Base-by-base conservation (phyloP, 1,284 basidiomycete species). In the Ustilago xerochloae region DNA sequence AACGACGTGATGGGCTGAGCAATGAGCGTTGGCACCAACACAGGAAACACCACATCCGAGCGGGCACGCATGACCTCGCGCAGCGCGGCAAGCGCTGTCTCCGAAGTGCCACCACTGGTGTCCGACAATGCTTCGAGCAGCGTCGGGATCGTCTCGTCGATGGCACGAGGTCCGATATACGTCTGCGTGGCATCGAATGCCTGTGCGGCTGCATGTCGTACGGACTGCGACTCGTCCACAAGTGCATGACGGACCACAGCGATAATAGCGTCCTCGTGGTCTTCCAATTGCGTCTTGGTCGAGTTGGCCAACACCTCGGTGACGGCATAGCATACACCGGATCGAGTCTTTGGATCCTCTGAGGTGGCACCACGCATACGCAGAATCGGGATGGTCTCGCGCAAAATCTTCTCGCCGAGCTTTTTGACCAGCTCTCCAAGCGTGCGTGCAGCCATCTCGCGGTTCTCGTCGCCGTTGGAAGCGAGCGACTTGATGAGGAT, bases 131-230 rank as follows among this genome's bases (percentile, higher is more conserved):
- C 95, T 79, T 95, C 93, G 63, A 99, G 86, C 3, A 99, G 85
- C 0, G 95, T 98, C 0, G 96, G 97, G 71, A 99, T 96, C 0
- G 94, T 99, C 85, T 96, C 91, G 83, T 99, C 94, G 77, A 98
- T 96, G 6, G 95, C 96, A 82, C 91, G 92, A 30, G 90, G 88
- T 9, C 97, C 96, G 46, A 96, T 88, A 81, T 92, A 89, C 71
- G 95, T 93, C 86, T 98, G 96, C 47, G 97, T 88, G 2, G 91
- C 89, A 84, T 99, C 96, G 86, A 99, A 99, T 0, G 94, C 93
- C 82, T 90, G 91, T 0, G 96, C 96, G 7, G 96, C 95, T 0
- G 96, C 95, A 6, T 91, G 86, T 61, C 96, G 91, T n/a, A 99
- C 97, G 49, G 88, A 89, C 9, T 91, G 86, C 76, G 94, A 91